Evolutionary conservation across 106 monocot genomes (phyloP).

Genomic region (Dioscorea zingiberensis): DNA sequence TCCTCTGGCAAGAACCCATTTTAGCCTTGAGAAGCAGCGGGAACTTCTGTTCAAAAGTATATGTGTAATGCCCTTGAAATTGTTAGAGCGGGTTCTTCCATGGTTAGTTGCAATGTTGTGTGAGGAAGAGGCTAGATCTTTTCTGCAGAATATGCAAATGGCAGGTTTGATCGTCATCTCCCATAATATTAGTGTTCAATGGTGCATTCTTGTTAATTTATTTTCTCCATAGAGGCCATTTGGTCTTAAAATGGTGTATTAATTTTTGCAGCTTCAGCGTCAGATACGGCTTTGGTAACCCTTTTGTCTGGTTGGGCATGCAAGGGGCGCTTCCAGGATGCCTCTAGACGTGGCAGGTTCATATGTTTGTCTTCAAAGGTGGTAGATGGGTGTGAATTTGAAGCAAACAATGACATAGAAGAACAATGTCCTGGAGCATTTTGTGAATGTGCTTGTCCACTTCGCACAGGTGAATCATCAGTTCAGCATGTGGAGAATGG

Average conservation of each 20-base stretch:
- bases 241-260: background rate
- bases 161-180: conserved; percentile 55
- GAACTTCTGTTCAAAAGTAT: conserved; percentile 79
- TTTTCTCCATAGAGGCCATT: background rate
- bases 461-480: conserved; percentile 5
- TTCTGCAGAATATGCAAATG: conserved; percentile 79
- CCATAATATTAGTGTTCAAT: too few species aligned
- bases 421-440: conserved; percentile 19
- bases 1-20: conserved; percentile 83
- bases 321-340: conserved; percentile 64
- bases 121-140: conserved; percentile 62
- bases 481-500: conserved; percentile 5
- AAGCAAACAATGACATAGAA: conserved; percentile 25
- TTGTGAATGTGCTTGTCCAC: conserved; percentile 48
- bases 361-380: conserved; percentile 46
- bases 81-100: conserved; percentile 90
- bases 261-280: conserved; percentile 64
- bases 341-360: conserved; percentile 47
- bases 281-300: conserved; percentile 71
- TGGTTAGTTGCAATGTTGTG: conserved; percentile 81
- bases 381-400: conserved; percentile 10
- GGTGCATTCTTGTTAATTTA: conserved; percentile 2
- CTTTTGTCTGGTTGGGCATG: conserved; percentile 99
- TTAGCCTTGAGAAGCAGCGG: conserved; percentile 66
- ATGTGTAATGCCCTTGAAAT: conserved; percentile 90